Percentiles rank a stretch among this genome's conserved stretches.
Conservation (phyloP, 2,329 filamentous ascomycete species). For the Intubia oerlemansii region DNA sequence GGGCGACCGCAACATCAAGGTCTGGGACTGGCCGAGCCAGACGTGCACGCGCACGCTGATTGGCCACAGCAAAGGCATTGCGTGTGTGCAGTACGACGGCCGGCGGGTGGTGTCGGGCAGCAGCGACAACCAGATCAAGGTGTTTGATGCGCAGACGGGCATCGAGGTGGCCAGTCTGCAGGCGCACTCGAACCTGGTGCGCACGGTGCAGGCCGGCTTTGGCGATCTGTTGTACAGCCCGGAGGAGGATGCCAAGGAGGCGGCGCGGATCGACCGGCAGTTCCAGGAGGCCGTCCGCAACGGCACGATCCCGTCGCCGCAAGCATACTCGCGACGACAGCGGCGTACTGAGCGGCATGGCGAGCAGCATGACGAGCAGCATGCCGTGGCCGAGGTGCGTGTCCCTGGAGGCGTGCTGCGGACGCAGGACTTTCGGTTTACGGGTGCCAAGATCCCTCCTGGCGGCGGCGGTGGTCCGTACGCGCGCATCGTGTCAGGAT, state of each 20-base stretch:
- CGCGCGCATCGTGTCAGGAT: slow-evolving; percentile 89
- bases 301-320: slow-evolving; percentile 25
- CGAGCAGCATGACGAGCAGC: slow-evolving; percentile 22
- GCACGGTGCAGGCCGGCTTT: slow-evolving; percentile 88
- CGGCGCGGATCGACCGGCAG: slow-evolving; percentile 47
- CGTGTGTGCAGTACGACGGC: slow-evolving; percentile 91
- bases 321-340: neutral
- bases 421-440: slow-evolving; percentile 55
- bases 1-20: slow-evolving; percentile 79
- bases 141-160: slow-evolving; percentile 72
- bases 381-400: too few relatives aligned
- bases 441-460: slow-evolving; percentile 72
- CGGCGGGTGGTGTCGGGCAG: slow-evolving; percentile 86
- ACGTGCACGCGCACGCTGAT: slow-evolving; percentile 56
- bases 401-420: slow-evolving; percentile 53
- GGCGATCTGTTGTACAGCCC: slow-evolving; percentile 68
- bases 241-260: slow-evolving; percentile 52
- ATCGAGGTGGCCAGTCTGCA: slow-evolving; percentile 76
- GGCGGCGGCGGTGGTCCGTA: slow-evolving; percentile 78
- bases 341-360: neutral
- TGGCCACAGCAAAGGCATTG: slow-evolving; percentile 87
- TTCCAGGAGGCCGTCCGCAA: slow-evolving; percentile 42
- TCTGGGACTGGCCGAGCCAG: slow-evolving; percentile 79
- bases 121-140: slow-evolving; percentile 87
- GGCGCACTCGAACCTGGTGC: slow-evolving; percentile 66